Evolutionary conservation across 2,329 filamentous ascomycete genomes (phyloP).

Genomic region (Seiridium cupressi): DNA sequence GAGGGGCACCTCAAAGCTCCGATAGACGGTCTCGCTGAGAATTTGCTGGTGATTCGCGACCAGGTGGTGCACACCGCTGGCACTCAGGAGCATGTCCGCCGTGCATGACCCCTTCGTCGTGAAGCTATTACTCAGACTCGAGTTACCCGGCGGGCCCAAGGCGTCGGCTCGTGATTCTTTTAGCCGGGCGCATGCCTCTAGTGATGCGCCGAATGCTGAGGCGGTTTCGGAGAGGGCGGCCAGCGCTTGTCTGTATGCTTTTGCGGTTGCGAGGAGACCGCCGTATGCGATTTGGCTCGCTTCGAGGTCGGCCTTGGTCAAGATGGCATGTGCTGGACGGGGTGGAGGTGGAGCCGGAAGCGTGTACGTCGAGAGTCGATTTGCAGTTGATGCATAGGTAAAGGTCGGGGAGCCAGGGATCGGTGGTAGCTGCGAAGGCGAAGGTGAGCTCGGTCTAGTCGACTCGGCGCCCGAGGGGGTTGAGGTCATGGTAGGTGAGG

Average conservation of each 20-base stretch:
- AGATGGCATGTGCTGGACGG: conserved; percentile 54
- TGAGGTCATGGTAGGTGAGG: conserved; percentile 3
- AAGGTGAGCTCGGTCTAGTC: conserved; percentile 40
- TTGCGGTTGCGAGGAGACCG: conserved; percentile 60
- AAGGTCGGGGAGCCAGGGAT: conserved; percentile 63
- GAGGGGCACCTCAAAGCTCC: conserved; percentile 65
- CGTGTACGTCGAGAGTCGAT: conserved; percentile 57
- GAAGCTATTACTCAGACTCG: conserved; percentile 46
- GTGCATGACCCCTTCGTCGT: conserved; percentile 53
- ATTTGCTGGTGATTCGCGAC: conserved; percentile 71
- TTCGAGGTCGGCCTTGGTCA: conserved; percentile 63
- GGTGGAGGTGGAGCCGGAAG: conserved; percentile 62
- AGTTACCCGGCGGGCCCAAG: conserved; percentile 35
- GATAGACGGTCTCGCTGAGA: conserved; percentile 66
- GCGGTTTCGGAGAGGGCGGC: conserved; percentile 59
- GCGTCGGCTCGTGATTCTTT: conserved; percentile 65
- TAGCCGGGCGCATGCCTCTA: conserved; percentile 66
- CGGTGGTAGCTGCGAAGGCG: conserved; percentile 55
- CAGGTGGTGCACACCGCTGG: conserved; percentile 64
- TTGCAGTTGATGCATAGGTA: conserved; percentile 57
- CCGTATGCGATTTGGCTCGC: conserved; percentile 62
- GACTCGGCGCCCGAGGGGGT: not conserved
- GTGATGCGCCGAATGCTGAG: conserved; percentile 61
- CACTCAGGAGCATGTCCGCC: conserved; percentile 60
- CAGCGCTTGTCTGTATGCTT: conserved; percentile 62